Base-by-base conservation (phyloP, 192 early-diverging fungal species). In the Spinellus fusiger region DNA sequence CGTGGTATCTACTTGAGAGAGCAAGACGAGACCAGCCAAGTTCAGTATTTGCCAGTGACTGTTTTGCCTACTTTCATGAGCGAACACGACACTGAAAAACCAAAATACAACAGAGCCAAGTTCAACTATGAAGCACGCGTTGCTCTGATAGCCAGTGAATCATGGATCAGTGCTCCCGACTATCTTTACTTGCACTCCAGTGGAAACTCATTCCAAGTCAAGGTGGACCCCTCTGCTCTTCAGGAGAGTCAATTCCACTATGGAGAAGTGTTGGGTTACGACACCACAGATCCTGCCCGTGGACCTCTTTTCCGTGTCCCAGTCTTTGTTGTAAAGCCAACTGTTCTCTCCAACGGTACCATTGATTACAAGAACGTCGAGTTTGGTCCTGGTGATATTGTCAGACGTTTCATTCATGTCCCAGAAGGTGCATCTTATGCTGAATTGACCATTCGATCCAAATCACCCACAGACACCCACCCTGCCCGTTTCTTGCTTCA, bases 1-100 rank as follows among this genome's bases (percentile, higher is more conserved):
- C 84, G 92, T 52, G 95, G 95, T n/a, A 77, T 98, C 40, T 98
- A 98, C 58, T 71, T 98, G 61, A 84, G 95, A 65, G 83, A 91
- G 40, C 60, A 73, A 47, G 77, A 85, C 38, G 89, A 94, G 61
- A 89, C 87, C 22, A 82, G 69, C 44, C 73, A 78, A 49, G 68
- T 77, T 8, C 82, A 88, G 47, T 73, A 79, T 28, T 34, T 86
- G 50, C 75, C 76, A 26, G 74, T 88, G 8, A 52, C 74, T 38
- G 75, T 86, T 6, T 56, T 62, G 49, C 88, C 82, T 32, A 78
- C 69, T 49, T 93, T 82, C 74, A 82, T 80, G 73, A 73, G 79
- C 58, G 84, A 88, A 46, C 32, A 76, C 15, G 80, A 86, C 48
- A 81, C 83, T 16, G 71, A 66, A 22, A 68, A 68, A 44, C 84